Evolutionary conservation across 257 asterid species (phyloP), one percentile per base, ranked within the genome.

Genomic region (Dorcoceras hygrometricum): DNA sequence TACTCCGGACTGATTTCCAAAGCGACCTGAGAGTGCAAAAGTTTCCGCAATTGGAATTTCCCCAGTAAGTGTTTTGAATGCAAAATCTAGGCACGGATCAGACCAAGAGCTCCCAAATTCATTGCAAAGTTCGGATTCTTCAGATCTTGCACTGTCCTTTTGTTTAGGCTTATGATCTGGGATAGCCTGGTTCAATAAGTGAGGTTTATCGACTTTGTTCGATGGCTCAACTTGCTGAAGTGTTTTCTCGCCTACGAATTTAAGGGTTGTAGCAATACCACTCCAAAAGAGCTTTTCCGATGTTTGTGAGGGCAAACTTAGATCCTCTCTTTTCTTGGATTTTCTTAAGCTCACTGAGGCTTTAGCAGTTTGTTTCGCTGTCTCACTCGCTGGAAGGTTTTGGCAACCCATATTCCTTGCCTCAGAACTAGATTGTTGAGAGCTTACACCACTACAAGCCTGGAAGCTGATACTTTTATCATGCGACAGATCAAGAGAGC

Each of bases 41-140:
- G n/a, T 55, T 54, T 74, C 78, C 3, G 74, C 82, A 2, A 80
- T 27, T 0, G 80, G 57, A 27, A 80, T 11, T 19, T 77, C 85
- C 16, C 85, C 82, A 14, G 71, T 71, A 2, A 80, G 85, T 23
- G 85, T 80, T 78, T 77, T 80, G 4, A 74, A 70, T 0, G 85
- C 82, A 2, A 80, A 80, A 25, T 80, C 80, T 32, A 80, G 32
- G 69, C 69, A 68, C 0, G 85, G 82, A 59, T 77, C 76, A 0
- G 82, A 71, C 85, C 85, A 80, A 3, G 85, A 68, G 27, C 69
- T 82, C 61, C 76, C 80, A 14, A 80, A 77, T 29, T 75, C 76
- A 5, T 64, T 74, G 58, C 64, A 68, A 48, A 74, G 69, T 62
- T 65, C 59, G 1, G 80, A 57, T 23, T 61, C 72, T 57, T 71